A percentile compares a stretch with the other conserved stretches of the same genome.
phyloP scores from a whole-genome alignment of 257 asterid species.

The Solanum etuberosum region DNA sequence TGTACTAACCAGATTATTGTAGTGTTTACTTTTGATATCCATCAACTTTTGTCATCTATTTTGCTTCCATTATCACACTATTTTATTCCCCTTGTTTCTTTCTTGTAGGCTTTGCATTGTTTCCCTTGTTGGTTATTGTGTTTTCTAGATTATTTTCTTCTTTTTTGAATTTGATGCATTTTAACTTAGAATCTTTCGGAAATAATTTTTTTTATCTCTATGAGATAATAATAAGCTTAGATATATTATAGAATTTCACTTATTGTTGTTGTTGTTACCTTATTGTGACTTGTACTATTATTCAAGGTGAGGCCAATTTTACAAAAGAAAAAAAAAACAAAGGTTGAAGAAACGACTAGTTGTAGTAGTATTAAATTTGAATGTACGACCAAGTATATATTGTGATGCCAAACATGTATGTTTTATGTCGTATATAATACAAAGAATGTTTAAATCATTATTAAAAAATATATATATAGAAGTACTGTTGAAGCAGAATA shows the following conservation, averaged over 20 bases:
- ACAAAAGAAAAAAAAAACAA: background rate
- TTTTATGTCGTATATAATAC: too few relatives aligned
- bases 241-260: too few relatives aligned
- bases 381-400: background rate
- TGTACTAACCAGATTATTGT: background rate
- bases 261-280: background rate
- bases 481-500: too few relatives aligned
- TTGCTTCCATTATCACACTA: accelerated
- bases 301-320: background rate
- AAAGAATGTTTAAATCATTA: too few relatives aligned
- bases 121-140: background rate
- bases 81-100: accelerated
- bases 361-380: background rate
- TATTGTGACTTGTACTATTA: background rate
- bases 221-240: too few relatives aligned
- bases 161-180: too few relatives aligned
- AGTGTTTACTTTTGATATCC: background rate
- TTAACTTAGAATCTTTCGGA: background rate
- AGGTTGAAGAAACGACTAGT: background rate
- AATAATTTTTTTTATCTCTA: background rate
- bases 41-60: accelerated
- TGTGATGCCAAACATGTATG: too few relatives aligned
- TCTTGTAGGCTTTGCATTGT: background rate
- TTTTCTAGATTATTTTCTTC: too few relatives aligned
- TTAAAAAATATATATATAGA: too few relatives aligned